phyloP scores from a whole-genome alignment of 108 stramenopile species.

The Skeletonema costatum region DNA sequence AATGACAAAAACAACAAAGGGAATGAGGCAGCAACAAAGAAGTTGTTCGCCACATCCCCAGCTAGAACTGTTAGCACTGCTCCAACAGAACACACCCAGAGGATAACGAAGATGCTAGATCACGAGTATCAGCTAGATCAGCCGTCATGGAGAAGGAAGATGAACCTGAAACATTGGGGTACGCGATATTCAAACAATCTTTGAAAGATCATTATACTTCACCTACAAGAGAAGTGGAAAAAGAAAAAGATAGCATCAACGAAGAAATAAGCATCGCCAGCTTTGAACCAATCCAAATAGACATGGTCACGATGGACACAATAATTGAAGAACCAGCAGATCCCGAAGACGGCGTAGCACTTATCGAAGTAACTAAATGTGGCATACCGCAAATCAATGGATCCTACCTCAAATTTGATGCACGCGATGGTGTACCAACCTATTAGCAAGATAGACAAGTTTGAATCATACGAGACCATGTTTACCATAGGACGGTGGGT shows the following conservation, averaged over 20 bases:
- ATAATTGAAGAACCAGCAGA: not conserved
- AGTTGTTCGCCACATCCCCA: not conserved
- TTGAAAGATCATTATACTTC: not conserved
- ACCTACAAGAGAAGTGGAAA: not conserved
- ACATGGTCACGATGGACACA: not conserved
- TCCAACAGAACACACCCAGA: not conserved
- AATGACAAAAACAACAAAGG: not conserved
- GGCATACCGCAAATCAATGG: conserved; percentile 6
- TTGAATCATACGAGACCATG: conserved; percentile 17
- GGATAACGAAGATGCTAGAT: not conserved
- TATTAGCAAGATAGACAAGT: conserved; percentile 14
- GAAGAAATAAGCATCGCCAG: not conserved
- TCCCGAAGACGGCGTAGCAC: not conserved
- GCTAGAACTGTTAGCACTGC: not conserved
- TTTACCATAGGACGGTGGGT: conserved; percentile 14
- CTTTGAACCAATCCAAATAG: not conserved
- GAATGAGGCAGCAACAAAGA: not conserved
- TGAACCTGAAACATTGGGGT: not conserved
- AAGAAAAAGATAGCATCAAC: not conserved
- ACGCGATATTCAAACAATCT: not conserved
- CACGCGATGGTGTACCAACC: conserved; percentile 4
- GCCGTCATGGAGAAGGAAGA: not conserved
- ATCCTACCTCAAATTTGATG: conserved; percentile 14
- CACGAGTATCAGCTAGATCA: not conserved
- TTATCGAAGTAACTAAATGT: not conserved